Conservation (phyloP, 2,329 filamentous ascomycete genomes). For the Anthostomella pinea region DNA sequence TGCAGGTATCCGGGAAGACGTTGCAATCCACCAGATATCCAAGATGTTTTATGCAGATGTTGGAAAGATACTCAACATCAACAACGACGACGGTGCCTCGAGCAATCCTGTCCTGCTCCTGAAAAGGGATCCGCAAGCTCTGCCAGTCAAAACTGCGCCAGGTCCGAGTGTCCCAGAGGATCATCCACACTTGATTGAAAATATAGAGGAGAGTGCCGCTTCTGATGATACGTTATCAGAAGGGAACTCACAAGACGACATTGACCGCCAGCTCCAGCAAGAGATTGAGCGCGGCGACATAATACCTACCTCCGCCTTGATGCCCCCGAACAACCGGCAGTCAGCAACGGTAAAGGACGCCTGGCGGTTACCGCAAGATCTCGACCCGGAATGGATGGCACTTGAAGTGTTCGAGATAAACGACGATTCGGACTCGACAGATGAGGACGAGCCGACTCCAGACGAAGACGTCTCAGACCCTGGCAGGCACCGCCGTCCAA, state of each 20-base stretch:
- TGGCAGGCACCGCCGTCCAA: conserved; percentile 8
- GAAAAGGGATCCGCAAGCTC: conserved; percentile 66
- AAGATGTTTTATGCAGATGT: conserved; percentile 95
- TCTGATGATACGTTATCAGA: conserved; percentile 25
- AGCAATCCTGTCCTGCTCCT: conserved; percentile 73
- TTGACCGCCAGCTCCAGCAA: conserved; percentile 45
- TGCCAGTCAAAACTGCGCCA: conserved; percentile 35
- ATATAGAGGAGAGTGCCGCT: conserved; percentile 8
- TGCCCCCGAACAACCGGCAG: conserved; percentile 3
- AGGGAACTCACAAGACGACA: conserved; percentile 40
- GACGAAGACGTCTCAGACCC: conserved; percentile 6
- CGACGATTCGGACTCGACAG: conserved; percentile 29
- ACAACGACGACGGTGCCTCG: conserved; percentile 53
- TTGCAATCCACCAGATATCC: conserved; percentile 62
- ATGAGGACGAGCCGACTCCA: conserved; percentile 12
- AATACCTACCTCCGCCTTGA: background rate
- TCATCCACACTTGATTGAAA: conserved; percentile 15
- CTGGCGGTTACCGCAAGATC: conserved; percentile 66
- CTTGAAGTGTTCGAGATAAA: conserved; percentile 78
- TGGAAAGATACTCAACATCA: conserved; percentile 82
- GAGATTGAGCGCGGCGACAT: conserved; percentile 29
- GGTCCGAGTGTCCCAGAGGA: conserved; percentile 46
- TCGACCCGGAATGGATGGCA: conserved; percentile 89
- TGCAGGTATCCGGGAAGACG: conserved; percentile 50
- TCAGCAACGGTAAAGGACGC: conserved; percentile 18